Evolutionary conservation across 1,284 basidiomycete species (phyloP).

Genomic region (Cystobasidium pallidum): DNA sequence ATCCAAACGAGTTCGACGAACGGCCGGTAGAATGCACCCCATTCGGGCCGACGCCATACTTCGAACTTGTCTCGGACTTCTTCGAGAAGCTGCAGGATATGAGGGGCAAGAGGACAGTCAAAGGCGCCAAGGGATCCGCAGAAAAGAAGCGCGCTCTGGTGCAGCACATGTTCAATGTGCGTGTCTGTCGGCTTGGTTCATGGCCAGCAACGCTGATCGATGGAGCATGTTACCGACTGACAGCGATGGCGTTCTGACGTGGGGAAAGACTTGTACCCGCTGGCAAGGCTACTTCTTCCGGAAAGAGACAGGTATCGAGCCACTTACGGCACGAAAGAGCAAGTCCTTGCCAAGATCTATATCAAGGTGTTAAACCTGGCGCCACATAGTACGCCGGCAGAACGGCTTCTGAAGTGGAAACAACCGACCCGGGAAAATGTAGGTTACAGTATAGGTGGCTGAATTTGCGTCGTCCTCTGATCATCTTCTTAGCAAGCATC

Average conservation of each 20-base stretch:
- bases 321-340: constrained; percentile 88
- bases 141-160: constrained; percentile 39
- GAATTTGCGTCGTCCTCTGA: constrained; percentile 52
- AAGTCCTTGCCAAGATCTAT: constrained; percentile 83
- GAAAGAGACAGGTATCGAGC: constrained; percentile 82
- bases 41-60: constrained; percentile 56
- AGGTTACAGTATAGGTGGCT: background rate
- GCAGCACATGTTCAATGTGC: constrained; percentile 42
- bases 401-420: constrained; percentile 85
- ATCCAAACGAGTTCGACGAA: constrained; percentile 48
- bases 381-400: constrained; percentile 71
- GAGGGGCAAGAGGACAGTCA: constrained; percentile 46
- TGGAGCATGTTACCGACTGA: background rate
- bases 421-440: constrained; percentile 63
- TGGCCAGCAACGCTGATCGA: constrained; percentile 15
- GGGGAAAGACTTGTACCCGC: constrained; percentile 60
- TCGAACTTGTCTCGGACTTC: constrained; percentile 56
- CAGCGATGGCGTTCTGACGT: constrained; percentile 58
- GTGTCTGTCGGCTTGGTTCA: background rate
- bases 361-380: constrained; percentile 81
- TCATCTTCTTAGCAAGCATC: constrained; percentile 53
- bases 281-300: constrained; percentile 60
- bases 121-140: constrained; percentile 30
- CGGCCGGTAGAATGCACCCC: constrained; percentile 57
- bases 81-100: constrained; percentile 56